phyloP scores from a whole-genome alignment of 495 filamentous ascomycete genomes.

The Penicillium paradoxum region DNA sequence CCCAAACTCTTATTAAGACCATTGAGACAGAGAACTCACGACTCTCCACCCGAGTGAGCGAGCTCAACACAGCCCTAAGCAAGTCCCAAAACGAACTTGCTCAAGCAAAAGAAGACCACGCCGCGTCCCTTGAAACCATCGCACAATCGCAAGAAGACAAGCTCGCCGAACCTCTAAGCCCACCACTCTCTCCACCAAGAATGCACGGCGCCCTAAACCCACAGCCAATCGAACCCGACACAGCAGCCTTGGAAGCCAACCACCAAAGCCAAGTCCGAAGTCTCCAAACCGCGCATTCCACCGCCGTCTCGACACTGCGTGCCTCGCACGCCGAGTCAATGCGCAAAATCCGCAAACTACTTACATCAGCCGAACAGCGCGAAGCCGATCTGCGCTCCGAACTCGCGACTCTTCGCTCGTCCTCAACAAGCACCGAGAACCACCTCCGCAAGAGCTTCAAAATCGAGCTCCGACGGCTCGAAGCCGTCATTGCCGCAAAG shows the following conservation, averaged over 20 bases:
- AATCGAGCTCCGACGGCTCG: constrained; percentile 30
- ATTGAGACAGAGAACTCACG: constrained; percentile 46
- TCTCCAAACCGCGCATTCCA: constrained; percentile 36
- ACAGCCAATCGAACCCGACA: constrained; percentile 6
- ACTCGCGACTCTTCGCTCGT: constrained; percentile 26
- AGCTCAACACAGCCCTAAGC: constrained; percentile 32
- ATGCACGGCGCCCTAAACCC: constrained; percentile 6
- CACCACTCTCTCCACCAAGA: constrained; percentile 25
- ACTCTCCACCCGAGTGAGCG: constrained; percentile 30
- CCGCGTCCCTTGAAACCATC: constrained; percentile 58
- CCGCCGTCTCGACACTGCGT: constrained; percentile 36
- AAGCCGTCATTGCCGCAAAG: constrained; percentile 35
- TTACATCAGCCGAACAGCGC: constrained; percentile 39
- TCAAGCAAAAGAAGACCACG: constrained; percentile 33
- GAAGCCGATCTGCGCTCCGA: constrained; percentile 40
- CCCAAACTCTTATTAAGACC: constrained; percentile 39
- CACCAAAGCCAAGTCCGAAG: constrained; percentile 38
- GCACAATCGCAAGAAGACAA: constrained; percentile 87
- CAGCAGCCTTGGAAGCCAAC: constrained; percentile 27
- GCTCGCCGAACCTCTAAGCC: constrained; percentile 29
- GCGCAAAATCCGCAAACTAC: constrained; percentile 35
- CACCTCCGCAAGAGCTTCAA: constrained; percentile 28
- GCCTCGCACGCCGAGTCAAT: constrained; percentile 41
- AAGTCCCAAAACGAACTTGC: constrained; percentile 32
- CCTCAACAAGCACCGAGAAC: constrained; percentile 17